Base-by-base conservation (phyloP, 192 early-diverging fungal species). In the Chytriomyces hyalinus region DNA sequence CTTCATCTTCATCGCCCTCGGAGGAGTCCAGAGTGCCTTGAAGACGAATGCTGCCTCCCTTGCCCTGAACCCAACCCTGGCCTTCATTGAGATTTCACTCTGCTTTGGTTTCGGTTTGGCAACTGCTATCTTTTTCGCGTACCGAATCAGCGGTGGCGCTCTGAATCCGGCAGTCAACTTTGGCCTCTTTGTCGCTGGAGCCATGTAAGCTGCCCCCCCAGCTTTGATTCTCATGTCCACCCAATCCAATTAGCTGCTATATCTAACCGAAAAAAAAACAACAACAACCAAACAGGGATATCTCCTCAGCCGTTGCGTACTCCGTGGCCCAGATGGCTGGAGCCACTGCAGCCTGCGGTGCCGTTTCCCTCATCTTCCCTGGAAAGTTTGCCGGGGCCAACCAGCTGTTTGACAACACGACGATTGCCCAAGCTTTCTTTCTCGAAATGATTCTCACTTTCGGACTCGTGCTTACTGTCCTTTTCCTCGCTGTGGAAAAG, bases 151-250 rank as follows among this genome's bases (percentile, higher is more conserved):
- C 6, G 91, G 90, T 8, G 86, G 90, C 5, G 81, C 82, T 17
- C 82, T 92, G 62, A 92, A 92, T 71, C 90, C 91, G 5, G 88
- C 90, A n/a, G 82, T 92, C 47, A 84, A 86, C n/a, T 61, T 92
- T 9, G 81, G 85, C 20, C 82, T 91, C 22, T 61, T 89, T 65
- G 76, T 89, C 44, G 81, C 85, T 13, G 87, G 90, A 28, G 83
- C 84, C 68, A 70, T 92, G 73, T 79, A 68, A 36, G 67, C 79
- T 17, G 46, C 75, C 17, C 81, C 76, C 17, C 22, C 15, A 8
- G 13, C 15, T 73, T 64, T 65, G 6, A 24, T 17, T 60, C 51
- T n/a, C 15, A 51, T 60, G 15, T 2, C 49, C 24, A 26, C 24
- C 0, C 24, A 17, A 8, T 1, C 43, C 10, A 11, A 48, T 11